Evolutionary conservation across 148 eudicot genomes (phyloP), one percentile per base, ranked within the genome.

Genomic region (Bassia scoparia): DNA sequence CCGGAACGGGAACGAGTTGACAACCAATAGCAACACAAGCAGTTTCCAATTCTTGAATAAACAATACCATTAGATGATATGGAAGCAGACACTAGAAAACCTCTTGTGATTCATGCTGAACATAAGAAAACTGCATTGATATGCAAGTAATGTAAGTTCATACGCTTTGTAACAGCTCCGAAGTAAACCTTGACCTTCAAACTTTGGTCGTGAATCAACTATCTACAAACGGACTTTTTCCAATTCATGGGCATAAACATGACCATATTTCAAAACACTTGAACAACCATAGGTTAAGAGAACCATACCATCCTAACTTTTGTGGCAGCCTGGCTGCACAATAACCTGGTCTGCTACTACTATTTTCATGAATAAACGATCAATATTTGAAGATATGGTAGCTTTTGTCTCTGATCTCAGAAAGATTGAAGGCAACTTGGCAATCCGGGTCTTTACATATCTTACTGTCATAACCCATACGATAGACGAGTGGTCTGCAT

Each of bases 11-110:
- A 86, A 89, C 49, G 90, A 92, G 86, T 94, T 82, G 74, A 93
- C 98, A 68, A 94, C 98, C 98, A 94, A n/a, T 94, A 78, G 98
- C 96, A 71, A 94, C 89, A 83, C 86, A 84, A 37, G 98, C 91
- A 37, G 97, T 94, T n/a, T 35, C 98, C 98, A 77, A 94, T 84
- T 76, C 93, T 86, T 4, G 98, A 88, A 77, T 88, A 94, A 14
- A 88, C 93, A 3, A 94, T 86, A 68, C 98, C 98, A 80, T 94
- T 94, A 44, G 98, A 84, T 33, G 91, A 80, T 59, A 94, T 86
- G 68, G 98, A 85, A 52, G 96, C 92, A 35, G 98, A 97, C 67
- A 97, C 98, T 27, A 94, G 62, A 60, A 91, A 76, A 31, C 91
- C 96, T 78, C 80, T 79, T 1, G 96, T 91, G 61, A 89, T 86